Conservation (phyloP, 1,284 basidiomycete genomes). For the Sanghuangporus weigelae region DNA sequence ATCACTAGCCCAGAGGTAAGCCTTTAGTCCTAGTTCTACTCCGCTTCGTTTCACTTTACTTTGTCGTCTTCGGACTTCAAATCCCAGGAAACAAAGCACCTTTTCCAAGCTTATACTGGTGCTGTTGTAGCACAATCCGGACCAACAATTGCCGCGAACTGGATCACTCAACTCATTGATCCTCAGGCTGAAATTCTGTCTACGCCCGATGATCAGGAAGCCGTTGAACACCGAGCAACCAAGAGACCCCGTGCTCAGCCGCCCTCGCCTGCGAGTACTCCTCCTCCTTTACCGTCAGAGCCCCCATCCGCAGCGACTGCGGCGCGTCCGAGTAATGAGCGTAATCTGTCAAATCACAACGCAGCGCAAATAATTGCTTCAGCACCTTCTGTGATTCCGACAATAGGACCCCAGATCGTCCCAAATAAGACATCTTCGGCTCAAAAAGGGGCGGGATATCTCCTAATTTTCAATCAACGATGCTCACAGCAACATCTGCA, state of each 20-base stretch:
- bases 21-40: not conserved
- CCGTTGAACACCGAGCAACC: not conserved
- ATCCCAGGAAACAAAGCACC: slow-evolving; percentile 46
- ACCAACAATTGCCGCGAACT: slow-evolving; percentile 43
- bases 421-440: slow-evolving; percentile 14
- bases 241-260: slow-evolving; percentile 5
- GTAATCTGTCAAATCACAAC: not conserved
- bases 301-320: not conserved
- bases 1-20: slow-evolving; percentile 46
- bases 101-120: slow-evolving; percentile 66
- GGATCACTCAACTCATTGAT: slow-evolving; percentile 52
- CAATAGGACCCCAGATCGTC: not conserved
- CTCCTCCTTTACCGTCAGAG: not conserved
- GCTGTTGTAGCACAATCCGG: slow-evolving; percentile 57
- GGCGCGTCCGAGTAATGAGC: not conserved
- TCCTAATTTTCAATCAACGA: slow-evolving; percentile 64
- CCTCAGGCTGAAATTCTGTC: slow-evolving; percentile 28
- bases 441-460: slow-evolving; percentile 46
- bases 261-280: not conserved
- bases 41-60: slow-evolving; percentile 2
- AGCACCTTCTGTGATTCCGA: not conserved
- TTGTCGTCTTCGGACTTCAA: not conserved
- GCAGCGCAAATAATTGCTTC: not conserved
- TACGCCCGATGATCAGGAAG: not conserved
- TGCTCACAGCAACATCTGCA: slow-evolving; percentile 56